Conservation (phyloP, 208 protist genomes). For the Trichomonas vaginalis region DNA sequence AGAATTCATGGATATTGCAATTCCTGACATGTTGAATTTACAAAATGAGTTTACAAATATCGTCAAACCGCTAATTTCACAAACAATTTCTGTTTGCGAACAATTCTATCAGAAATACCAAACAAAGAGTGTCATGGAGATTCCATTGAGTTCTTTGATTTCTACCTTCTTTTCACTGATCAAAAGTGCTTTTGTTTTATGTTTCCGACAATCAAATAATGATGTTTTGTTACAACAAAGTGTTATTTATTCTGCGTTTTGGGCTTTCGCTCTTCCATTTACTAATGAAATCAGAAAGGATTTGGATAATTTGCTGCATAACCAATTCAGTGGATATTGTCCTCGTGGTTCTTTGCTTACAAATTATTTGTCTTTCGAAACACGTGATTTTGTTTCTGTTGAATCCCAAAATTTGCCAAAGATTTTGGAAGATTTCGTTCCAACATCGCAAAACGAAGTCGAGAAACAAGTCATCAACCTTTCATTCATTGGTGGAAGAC, state of each 20-base stretch:
- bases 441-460: background rate
- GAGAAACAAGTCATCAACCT: background rate
- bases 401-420: background rate
- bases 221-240: background rate
- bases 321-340: background rate
- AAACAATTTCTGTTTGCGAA: background rate
- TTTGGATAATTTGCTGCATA: background rate
- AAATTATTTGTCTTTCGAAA: background rate
- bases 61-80: background rate
- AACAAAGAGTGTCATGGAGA: background rate
- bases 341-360: background rate
- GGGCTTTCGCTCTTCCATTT: background rate
- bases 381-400: background rate
- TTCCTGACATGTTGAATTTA: background rate
- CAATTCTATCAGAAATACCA: background rate
- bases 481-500: conserved; percentile 32
- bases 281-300: background rate
- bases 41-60: background rate
- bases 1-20: background rate
- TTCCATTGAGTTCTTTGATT: background rate
- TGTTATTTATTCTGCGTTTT: background rate
- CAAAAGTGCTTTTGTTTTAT: background rate
- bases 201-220: background rate
- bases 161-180: background rate
- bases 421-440: background rate